These are phyloP conservation scores for Metroxylon sagu DNA, from an alignment of 176 grass and related monocot genomes.

Conservation along the genomic window DNA sequence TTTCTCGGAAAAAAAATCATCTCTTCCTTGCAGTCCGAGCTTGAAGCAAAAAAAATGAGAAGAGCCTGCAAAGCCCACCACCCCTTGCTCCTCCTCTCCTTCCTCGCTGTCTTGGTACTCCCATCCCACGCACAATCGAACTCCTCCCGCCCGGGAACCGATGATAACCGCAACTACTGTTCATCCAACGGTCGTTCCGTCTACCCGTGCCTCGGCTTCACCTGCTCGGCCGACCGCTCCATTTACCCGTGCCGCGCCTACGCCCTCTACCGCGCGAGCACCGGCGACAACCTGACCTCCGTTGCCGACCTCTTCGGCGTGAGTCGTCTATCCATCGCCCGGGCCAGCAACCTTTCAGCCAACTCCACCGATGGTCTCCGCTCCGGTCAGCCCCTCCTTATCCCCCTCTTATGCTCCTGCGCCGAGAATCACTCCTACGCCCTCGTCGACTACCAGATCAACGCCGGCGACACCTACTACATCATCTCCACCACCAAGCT, in stretches of 20 bases:
- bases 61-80: too few species aligned
- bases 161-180: too few species aligned
- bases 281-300: constrained; percentile 31
- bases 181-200: too few species aligned
- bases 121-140: too few species aligned
- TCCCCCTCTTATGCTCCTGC: constrained; percentile 62
- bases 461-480: constrained; percentile 49
- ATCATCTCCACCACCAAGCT: constrained; percentile 35
- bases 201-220: constrained; percentile 29
- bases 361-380: constrained; percentile 10
- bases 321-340: constrained; percentile 65
- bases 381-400: constrained; percentile 50
- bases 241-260: constrained; percentile 80
- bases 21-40: too few species aligned
- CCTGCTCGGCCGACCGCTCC: constrained; percentile 37
- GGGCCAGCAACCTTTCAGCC: constrained; percentile 51
- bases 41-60: too few species aligned
- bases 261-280: constrained; percentile 49
- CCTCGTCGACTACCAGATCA: constrained; percentile 51
- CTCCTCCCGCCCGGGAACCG: too few species aligned
- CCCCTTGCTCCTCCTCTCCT: too few species aligned
- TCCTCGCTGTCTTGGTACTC: too few species aligned
- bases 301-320: constrained; percentile 54
- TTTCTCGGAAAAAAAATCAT: too few species aligned
- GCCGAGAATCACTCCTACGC: constrained; percentile 43